phyloP scores from a whole-genome alignment of 345 rosid genomes.

The Populus davidiana region DNA sequence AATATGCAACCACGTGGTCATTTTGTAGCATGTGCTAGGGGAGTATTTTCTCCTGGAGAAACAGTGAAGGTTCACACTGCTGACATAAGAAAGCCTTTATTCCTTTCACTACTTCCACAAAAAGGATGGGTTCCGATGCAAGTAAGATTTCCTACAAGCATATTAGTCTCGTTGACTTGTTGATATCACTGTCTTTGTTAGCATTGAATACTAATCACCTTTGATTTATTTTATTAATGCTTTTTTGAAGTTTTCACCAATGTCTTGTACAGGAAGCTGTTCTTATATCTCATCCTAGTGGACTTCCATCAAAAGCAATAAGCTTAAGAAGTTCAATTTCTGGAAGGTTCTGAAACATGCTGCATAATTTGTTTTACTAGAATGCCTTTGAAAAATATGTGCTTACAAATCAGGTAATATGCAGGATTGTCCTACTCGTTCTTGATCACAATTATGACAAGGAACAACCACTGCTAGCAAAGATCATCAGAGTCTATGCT shows the following conservation, averaged over 20 bases:
- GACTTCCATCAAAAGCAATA: constrained; percentile 71
- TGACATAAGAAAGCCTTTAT: constrained; percentile 65
- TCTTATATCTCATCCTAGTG: constrained; percentile 76
- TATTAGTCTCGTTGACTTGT: constrained; percentile 1
- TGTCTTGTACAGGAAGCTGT: constrained; percentile 66
- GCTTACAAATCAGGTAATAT: constrained; percentile 16
- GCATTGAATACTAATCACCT: not conserved
- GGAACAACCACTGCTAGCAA: constrained; percentile 51
- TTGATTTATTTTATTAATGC: not conserved
- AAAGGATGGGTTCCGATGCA: constrained; percentile 81
- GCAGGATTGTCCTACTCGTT: constrained; percentile 80
- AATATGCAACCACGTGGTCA: constrained; percentile 69
- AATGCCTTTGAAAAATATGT: not conserved
- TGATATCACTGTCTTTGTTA: constrained; percentile 3
- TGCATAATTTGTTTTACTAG: constrained; percentile 14
- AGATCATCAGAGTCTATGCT: constrained; percentile 73
- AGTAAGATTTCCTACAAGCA: constrained; percentile 39
- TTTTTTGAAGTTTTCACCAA: constrained; percentile 10
- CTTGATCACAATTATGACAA: constrained; percentile 80
- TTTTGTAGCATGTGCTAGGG: constrained; percentile 58
- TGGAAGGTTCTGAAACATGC: constrained; percentile 59
- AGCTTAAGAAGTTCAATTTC: constrained; percentile 76
- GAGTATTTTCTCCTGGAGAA: constrained; percentile 61
- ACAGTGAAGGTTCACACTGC: constrained; percentile 70
- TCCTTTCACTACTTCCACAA: constrained; percentile 75